Conservation (phyloP, 2,329 filamentous ascomycete genomes). For the Aureobasidium sp. region DNA sequence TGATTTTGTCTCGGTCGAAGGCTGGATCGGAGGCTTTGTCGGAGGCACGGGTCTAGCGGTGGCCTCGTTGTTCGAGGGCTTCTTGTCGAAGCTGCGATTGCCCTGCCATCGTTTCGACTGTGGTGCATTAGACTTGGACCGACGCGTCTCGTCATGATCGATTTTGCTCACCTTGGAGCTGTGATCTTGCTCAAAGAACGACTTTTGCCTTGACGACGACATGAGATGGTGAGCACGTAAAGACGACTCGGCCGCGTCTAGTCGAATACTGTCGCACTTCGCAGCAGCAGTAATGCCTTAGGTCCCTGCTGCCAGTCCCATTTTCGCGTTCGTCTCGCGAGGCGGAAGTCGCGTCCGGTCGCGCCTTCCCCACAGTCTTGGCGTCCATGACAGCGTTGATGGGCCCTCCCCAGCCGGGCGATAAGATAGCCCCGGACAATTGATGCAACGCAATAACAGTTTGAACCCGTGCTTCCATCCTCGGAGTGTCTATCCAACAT, state of each 20-base stretch:
- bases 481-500: too few relatives aligned
- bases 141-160: neutral
- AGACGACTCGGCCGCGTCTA: neutral
- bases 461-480: neutral
- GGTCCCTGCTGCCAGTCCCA: neutral
- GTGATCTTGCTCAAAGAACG: slow-evolving; percentile 43
- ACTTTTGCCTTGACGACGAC: slow-evolving; percentile 42
- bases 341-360: neutral
- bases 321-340: neutral
- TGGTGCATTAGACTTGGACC: neutral
- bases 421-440: neutral
- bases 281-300: neutral
- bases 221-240: slow-evolving; percentile 21
- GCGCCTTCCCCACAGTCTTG: slow-evolving; percentile 5
- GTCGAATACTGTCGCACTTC: neutral
- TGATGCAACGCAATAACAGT: neutral
- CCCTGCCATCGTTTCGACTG: slow-evolving; percentile 16
- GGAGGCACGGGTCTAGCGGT: slow-evolving; percentile 8
- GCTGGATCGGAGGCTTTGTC: slow-evolving; percentile 37
- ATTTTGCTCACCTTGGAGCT: slow-evolving; percentile 30
- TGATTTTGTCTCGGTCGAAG: slow-evolving; percentile 45
- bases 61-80: slow-evolving; percentile 8
- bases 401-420: neutral
- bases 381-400: neutral
- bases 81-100: slow-evolving; percentile 20